phyloP scores from a whole-genome alignment of 805 yeast species.

The Wickerhamomyces pijperi region DNA sequence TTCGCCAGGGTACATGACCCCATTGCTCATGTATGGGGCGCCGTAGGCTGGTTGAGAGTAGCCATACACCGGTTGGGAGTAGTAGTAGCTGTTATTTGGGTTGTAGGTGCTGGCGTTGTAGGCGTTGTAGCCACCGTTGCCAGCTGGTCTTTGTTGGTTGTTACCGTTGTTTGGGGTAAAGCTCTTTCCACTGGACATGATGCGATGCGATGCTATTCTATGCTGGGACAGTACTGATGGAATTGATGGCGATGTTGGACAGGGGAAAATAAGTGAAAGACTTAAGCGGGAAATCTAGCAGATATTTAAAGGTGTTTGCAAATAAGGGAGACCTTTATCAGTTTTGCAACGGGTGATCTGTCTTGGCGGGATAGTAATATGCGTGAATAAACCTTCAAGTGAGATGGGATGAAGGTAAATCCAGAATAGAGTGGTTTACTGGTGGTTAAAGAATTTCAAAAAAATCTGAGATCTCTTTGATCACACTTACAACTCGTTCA shows the following conservation, averaged over 20 bases:
- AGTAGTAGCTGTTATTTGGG: not conserved
- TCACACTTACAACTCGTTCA: too few species aligned
- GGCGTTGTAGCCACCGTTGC: slow-evolving; percentile 2
- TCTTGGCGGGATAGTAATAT: too few species aligned
- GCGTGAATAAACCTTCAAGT: not conserved
- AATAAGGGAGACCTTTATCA: too few species aligned
- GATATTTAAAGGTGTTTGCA: too few species aligned
- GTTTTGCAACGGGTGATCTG: too few species aligned
- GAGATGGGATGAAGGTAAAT: not conserved
- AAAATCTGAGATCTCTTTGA: too few species aligned
- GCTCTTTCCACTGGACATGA: not conserved
- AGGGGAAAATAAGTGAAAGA: too few species aligned
- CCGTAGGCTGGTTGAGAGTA: slow-evolving; percentile 2
- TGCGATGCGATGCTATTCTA: not conserved
- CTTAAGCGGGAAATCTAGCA: too few species aligned
- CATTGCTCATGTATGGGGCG: slow-evolving; percentile 2
- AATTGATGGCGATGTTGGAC: too few species aligned
- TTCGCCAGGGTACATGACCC: slow-evolving; percentile 1
- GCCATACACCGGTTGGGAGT: not conserved
- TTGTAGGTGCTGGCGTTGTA: slow-evolving; percentile 1
- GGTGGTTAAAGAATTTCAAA: not conserved
- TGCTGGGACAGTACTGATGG: not conserved
- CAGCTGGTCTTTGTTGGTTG: slow-evolving; percentile 1
- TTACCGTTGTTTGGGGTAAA: not conserved
- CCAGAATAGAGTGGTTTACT: not conserved